Base-by-base conservation (phyloP, 148 eudicot genomes). In the Fagopyrum homotropicum region DNA sequence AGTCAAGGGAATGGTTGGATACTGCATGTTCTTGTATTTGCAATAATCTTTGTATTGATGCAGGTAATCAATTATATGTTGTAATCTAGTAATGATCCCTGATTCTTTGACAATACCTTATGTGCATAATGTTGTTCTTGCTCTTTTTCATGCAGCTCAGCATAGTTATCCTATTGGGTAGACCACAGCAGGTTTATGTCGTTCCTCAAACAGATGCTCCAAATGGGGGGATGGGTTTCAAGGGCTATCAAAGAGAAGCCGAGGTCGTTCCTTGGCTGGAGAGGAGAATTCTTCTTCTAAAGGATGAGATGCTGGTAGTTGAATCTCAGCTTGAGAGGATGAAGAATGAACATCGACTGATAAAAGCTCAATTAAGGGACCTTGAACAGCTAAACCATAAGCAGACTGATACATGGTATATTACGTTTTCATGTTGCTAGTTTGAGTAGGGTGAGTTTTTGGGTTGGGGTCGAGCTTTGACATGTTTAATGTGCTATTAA, bases 301-400 rank as follows among this genome's bases (percentile, higher is more conserved):
- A 89, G 76, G 98, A 91, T 59, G 98, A 94, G 86, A 86, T 94
- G 97, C 80, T 78, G 64, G 80, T 84, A 69, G 82, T 91, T 9
- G 98, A 87, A 81, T 79, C 88, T 47, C 72, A 87, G 72, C 88
- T 94, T 29, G 97, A 92, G 46, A 90, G 87, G 80, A 94, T 91
- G 92, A 83, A 73, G 75, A 80, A 82, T 11, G 97, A 94, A 73
- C 93, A 90, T 47, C 43, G 75, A 26, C 70, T 81, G 46, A 75
- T 92, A 70, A 92, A 84, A 83, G 76, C 80, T 29, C 89, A 87
- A 72, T 68, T 92, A 73, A 79, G 80, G 75, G 89, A 90, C 77
- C 80, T 92, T 49, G 84, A 88, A 59, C 79, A 76, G 22, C 81
- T 88, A 50, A 76, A 72, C 48, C 78, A 76, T 56, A 77, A 80